A percentile compares a stretch with the other conserved stretches of the same genome.
Evolutionary conservation across 345 rosid genomes (phyloP).

Genomic region (Hypericum androsaemum): DNA sequence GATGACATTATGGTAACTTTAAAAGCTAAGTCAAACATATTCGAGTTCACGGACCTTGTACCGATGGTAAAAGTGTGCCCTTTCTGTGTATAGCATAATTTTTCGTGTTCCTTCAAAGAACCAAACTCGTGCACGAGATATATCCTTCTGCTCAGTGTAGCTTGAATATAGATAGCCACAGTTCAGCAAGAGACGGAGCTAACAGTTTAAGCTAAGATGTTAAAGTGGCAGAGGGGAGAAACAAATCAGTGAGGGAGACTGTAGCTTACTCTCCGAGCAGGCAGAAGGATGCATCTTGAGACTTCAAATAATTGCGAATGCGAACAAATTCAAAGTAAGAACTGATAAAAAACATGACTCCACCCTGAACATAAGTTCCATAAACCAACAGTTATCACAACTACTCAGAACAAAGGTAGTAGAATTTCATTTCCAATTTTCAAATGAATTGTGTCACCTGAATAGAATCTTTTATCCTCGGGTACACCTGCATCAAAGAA

Average conservation of each 20-base stretch:
- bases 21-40: background rate
- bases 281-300: constrained; percentile 85
- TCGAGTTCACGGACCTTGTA: constrained; percentile 43
- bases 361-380: constrained; percentile 38
- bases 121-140: constrained; percentile 67
- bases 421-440: constrained; percentile 4
- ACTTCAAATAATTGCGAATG: constrained; percentile 71
- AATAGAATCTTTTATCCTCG: constrained; percentile 77
- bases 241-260: constrained; percentile 1
- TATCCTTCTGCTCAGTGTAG: constrained; percentile 55
- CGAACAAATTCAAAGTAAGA: constrained; percentile 86
- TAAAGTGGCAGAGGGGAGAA: constrained; percentile 2
- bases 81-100: constrained; percentile 86
- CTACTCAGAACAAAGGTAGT: background rate
- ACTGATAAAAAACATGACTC: constrained; percentile 71
- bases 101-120: constrained; percentile 61
- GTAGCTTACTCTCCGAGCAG: constrained; percentile 73
- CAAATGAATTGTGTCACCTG: constrained; percentile 36
- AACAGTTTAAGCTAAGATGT: background rate
- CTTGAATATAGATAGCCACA: constrained; percentile 25
- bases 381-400: background rate
- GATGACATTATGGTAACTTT: too few species aligned
- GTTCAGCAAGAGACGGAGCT: constrained; percentile 7
- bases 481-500: constrained; percentile 66
- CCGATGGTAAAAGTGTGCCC: constrained; percentile 78